Evolutionary conservation across 225 moss, liverwort and hornwort species (phyloP), one percentile per base, ranked within the genome.

Genomic region (Asterella californica): DNA sequence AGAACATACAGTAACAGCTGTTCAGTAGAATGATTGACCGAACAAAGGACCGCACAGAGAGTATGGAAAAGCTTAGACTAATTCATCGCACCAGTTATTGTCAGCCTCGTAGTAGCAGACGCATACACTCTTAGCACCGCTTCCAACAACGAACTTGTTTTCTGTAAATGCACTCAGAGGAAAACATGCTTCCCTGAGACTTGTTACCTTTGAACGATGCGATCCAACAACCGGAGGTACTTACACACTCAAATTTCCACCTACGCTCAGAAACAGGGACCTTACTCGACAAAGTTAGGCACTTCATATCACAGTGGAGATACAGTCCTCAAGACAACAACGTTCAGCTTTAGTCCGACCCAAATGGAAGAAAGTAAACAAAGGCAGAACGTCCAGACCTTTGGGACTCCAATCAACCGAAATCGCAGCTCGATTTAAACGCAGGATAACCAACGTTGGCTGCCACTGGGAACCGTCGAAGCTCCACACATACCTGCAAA

Each of bases 31-130:
- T 54, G 38, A 36, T 24, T 60, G 25, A 59, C 66, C 5, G 17
- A 53, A 78, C 0, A 19, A 25, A 74, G 32, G 15, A 74, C 48
- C 27, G 2, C 19, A 33, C 37, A 57, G 19, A 76, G 4, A 18
- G 36, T 27, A 19, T 37, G n/a, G 27, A 57, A 3, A 25, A 76
- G 34, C 18, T 22, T 48, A 18, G 21, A 74, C 15, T 33, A 54
- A 33, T 14, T 46, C 29, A 45, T 65, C 50, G n/a, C 82, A 90
- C 99, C 99, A 99, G 79, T 99, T 95, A 80, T 99, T 99, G 65
- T 99, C 99, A 78, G 93, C 91, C 87, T 99, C 99, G 79, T 95
- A 99, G 84, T 95, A 95, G 87, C 95, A 99, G 47, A 99, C 99
- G 62, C 99, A 99, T 11, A 99, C 93, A 71, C 90, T 92, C 76